Conservation (phyloP, 108 stramenopile genomes). For the Discostella pseudostelligera region DNA sequence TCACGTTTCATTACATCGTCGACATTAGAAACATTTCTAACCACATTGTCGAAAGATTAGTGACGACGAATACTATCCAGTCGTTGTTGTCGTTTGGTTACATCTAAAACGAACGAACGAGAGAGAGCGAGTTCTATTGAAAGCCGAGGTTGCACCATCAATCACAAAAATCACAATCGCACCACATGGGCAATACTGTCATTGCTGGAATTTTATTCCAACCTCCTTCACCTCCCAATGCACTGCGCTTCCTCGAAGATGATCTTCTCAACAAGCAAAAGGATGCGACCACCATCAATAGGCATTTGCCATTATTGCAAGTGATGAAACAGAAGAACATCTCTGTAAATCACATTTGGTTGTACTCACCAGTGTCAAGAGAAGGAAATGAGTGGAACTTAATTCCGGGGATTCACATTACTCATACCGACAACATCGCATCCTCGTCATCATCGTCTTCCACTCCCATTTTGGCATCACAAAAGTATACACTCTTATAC, state of each 20-base stretch:
- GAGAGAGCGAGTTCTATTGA: neutral
- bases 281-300: neutral
- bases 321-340: neutral
- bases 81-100: neutral
- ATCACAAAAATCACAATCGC: neutral
- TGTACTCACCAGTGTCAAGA: neutral
- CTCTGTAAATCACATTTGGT: constrained; percentile 3
- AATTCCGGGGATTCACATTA: constrained; percentile 33
- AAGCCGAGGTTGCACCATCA: neutral
- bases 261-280: neutral
- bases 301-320: neutral
- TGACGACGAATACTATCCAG: neutral
- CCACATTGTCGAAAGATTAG: neutral
- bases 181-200: constrained; percentile 38
- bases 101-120: neutral
- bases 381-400: neutral
- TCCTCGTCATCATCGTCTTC: neutral
- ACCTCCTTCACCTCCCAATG: constrained; percentile 37
- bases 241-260: constrained; percentile 7
- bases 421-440: neutral
- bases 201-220: constrained; percentile 45
- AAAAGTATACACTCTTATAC: constrained; percentile 45
- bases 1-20: neutral
- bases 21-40: neutral
- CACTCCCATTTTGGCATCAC: neutral